Conservation (phyloP, 1,284 basidiomycete species). For the Grifola frondosa region DNA sequence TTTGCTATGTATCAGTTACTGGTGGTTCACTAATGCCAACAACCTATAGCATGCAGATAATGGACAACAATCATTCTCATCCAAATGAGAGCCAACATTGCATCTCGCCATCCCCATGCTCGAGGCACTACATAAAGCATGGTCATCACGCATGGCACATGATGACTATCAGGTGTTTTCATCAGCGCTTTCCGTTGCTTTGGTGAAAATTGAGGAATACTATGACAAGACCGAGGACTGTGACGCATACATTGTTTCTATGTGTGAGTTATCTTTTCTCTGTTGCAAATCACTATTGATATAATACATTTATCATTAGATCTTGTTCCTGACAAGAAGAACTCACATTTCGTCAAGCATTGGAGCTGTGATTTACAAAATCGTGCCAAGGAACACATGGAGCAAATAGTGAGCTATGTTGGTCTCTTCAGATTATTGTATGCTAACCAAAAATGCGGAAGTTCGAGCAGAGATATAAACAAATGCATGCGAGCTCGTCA, state of each 20-base stretch:
- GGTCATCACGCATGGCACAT: conserved; percentile 19
- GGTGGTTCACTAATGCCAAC: too few relatives aligned
- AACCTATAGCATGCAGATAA: too few relatives aligned
- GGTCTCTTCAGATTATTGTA: too few relatives aligned
- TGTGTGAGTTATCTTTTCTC: conserved; percentile 12
- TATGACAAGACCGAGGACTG: conserved; percentile 16
- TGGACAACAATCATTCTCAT: too few relatives aligned
- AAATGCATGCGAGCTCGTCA: too few relatives aligned
- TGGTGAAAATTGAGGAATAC: conserved; percentile 14
- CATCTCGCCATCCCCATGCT: conserved; percentile 38
- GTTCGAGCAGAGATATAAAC: too few relatives aligned
- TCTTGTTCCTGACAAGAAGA: conserved; percentile 20
- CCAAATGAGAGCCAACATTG: conserved; percentile 20
- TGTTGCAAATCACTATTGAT: neutral
- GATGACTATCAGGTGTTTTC: conserved; percentile 24
- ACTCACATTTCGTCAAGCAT: conserved; percentile 20
- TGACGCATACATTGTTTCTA: conserved; percentile 12
- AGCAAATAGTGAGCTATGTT: conserved; percentile 1
- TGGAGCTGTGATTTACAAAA: conserved; percentile 11
- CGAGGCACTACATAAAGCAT: conserved; percentile 34
- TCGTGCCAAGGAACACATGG: neutral
- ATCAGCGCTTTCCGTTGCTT: conserved; percentile 7
- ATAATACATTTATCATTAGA: conserved; percentile 13
- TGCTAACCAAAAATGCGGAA: too few relatives aligned
- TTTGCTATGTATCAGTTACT: too few relatives aligned